These are phyloP conservation scores for Catharanthus roseus DNA, from an alignment of 257 asterid species.

Conservation along the genomic window DNA sequence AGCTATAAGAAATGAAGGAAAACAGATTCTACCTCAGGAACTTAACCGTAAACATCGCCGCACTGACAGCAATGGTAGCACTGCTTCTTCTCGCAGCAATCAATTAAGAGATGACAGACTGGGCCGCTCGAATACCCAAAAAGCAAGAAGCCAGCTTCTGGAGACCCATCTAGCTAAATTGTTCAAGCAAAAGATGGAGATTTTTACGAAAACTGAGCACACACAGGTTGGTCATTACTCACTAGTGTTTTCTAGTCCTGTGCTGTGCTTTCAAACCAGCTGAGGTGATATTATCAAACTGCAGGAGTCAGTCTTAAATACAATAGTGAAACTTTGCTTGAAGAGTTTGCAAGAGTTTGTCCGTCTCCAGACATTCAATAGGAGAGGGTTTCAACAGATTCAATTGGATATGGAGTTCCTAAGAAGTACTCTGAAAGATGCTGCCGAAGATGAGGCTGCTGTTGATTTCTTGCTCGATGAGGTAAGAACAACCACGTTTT, in stretches of 20 bases:
- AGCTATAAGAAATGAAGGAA: constrained; percentile 54
- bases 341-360: constrained; percentile 93
- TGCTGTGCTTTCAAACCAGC: constrained; percentile 4
- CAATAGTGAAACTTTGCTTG: constrained; percentile 68
- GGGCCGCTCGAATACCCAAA: constrained; percentile 70
- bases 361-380: constrained; percentile 81
- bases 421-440: constrained; percentile 60
- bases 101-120: constrained; percentile 79
- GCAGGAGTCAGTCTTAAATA: constrained; percentile 83
- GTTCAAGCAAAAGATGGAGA: constrained; percentile 96
- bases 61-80: constrained; percentile 85
- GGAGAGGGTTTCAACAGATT: constrained; percentile 97
- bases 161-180: constrained; percentile 94
- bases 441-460: constrained; percentile 87
- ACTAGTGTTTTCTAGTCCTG: constrained; percentile 12
- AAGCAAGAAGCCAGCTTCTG: constrained; percentile 92
- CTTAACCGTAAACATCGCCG: constrained; percentile 71
- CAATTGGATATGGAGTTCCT: constrained; percentile 88
- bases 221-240: constrained; percentile 87
- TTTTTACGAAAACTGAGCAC: constrained; percentile 76
- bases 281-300: constrained; percentile 16
- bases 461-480: constrained; percentile 94
- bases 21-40: constrained; percentile 75
- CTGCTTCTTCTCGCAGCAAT: constrained; percentile 90
- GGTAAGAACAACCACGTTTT: constrained; percentile 31